These are phyloP conservation scores for Taxillus chinensis DNA, from an alignment of 164 flowering plant species.

Conservation along the genomic window DNA sequence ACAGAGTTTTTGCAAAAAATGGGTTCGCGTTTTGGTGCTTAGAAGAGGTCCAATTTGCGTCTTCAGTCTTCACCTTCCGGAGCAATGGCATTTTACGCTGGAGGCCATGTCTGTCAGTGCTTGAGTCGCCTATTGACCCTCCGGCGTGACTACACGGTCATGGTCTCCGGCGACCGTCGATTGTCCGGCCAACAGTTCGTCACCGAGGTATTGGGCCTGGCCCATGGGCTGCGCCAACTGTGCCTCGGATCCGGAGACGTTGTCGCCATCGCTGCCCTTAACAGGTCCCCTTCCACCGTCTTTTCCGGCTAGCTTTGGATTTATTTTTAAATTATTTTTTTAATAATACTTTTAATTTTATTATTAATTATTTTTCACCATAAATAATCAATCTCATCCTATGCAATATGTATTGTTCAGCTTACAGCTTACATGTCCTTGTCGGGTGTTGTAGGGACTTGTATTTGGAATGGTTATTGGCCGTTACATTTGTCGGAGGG, in stretches of 20 bases:
- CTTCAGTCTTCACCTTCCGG: background rate
- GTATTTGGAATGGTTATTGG: constrained; percentile 75
- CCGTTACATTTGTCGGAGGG: constrained; percentile 64
- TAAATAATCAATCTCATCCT: too few relatives aligned
- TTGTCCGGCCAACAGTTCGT: constrained; percentile 58
- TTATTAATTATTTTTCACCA: too few relatives aligned
- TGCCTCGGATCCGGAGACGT: constrained; percentile 56
- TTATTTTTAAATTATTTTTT: too few relatives aligned
- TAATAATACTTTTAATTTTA: too few relatives aligned
- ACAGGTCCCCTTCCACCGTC: constrained; percentile 38
- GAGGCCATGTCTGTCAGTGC: constrained; percentile 75
- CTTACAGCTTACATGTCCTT: too few relatives aligned
- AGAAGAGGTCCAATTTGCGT: too few relatives aligned
- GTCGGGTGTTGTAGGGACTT: constrained; percentile 31
- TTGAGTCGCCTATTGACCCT: constrained; percentile 34
- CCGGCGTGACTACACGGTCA: constrained; percentile 32
- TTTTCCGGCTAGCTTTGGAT: too few relatives aligned
- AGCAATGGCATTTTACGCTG: constrained; percentile 26
- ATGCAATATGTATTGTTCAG: too few relatives aligned
- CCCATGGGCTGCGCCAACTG: constrained; percentile 41
- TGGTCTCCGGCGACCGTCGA: constrained; percentile 26
- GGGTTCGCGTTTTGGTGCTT: too few relatives aligned
- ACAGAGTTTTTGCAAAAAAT: too few relatives aligned
- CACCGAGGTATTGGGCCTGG: constrained; percentile 33
- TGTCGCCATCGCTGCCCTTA: constrained; percentile 75